Evolutionary conservation across 2,329 filamentous ascomycete genomes (phyloP), one percentile per base, ranked within the genome.

Genomic region (Pyrenochaeta sp.): DNA sequence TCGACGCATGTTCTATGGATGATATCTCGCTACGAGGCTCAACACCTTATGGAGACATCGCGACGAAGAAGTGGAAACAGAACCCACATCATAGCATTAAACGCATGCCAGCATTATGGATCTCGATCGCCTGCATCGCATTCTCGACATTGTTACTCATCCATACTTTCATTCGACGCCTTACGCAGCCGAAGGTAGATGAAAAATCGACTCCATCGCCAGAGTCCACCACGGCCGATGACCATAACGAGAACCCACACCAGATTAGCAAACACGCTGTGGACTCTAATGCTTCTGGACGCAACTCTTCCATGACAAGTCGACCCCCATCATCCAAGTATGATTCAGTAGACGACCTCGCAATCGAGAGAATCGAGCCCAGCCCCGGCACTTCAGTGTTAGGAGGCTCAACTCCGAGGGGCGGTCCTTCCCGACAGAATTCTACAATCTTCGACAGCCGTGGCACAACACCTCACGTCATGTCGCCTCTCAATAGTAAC

Each of bases 1-100:
- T 57, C 3, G 60, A 68, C 31, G 73, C 74, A 11, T 79, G 77
- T 51, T 67, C 61, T 2, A 75, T 75, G 59, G 63, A 71, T 27
- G 74, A 78, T 48, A 57, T 61, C 27, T 62, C 61, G 9, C 62
- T 78, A 11, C 72, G 75, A 18, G 72, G 72, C 14, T 68, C 70
- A 12, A 69, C 70, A 4, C 39, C 67, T 4, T 74, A 66, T 33
- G 4, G 47, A 4, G 49, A 61, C 14, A 59, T 61, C 14, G 59
- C 67, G 9, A 69, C 61, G 5, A 30, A 56, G 11, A 64, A 65
- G 30, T 76, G 69, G 73, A 69, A 71, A 48, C 71, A 76, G 49
- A 39, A 64, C 18, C 51, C 55, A 1, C 44, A 51, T 10, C 65
- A 65, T 4, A 61, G 55, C 18, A 54, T 65, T 27, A 67, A 58